Base-by-base conservation (phyloP, 2,329 filamentous ascomycete genomes). In the Tothia fuscella region DNA sequence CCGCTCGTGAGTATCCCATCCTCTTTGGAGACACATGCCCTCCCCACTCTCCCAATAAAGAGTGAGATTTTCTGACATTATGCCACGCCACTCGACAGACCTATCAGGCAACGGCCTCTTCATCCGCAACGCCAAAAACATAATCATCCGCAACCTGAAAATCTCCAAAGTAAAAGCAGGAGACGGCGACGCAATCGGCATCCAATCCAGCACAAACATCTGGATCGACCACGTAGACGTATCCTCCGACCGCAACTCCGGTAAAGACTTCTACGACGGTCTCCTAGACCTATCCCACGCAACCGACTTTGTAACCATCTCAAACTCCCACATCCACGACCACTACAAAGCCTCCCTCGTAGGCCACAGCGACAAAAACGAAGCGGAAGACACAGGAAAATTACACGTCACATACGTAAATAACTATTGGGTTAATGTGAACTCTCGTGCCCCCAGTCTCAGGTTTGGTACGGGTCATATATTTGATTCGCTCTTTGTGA, bases 231-330 rank as follows among this genome's bases (percentile, higher is more conserved):
- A 79, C 60, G 66, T 65, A 53, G 75, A 80, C 46, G 62, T 80
- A 14, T 29, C 16, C 10, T 25, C 20, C 21, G 33, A 30, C 5
- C 24, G 22, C n/a, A 16, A 13, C 4, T 14, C 20, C 32, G 22
- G 68, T 64, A 82, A 82, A 63, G 76, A 83, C 63, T 79, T 72
- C 63, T 82, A 79, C 53, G 79, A 82, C 43, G 78, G 79, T 24
- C 69, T 82, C 2, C 60, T 77, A 35, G 79, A 82, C 50, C 61
- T 75, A 38, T 79, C 71, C 38, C 78, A 80, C 59, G 79, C 65
- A 35, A 64, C 70, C 7, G 76, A 82, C 61, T 81, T 63, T 52
- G 57, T 80, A 44, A 80, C 69, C 48, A 62, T 80, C 47, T 68
- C 65, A 48, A 69, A 71, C 59, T 57, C 54, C 48, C 66, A 62